Evolutionary conservation across 257 asterid genomes (phyloP).

Genomic region (Anisodus acutangulus): DNA sequence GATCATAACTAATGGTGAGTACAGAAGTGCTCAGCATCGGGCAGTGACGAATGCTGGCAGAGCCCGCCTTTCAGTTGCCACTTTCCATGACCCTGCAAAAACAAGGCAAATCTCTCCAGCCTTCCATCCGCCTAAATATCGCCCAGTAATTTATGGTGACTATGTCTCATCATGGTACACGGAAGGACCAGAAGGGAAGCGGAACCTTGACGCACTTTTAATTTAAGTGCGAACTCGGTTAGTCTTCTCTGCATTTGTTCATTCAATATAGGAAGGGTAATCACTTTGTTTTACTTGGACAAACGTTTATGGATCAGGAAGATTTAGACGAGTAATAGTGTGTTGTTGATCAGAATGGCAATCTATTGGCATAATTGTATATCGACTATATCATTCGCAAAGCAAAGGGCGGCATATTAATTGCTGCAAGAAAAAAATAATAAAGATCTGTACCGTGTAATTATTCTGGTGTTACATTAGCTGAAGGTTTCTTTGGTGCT

Average conservation of each 20-base stretch:
- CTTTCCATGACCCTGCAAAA: conserved; percentile 91
- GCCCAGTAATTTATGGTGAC: conserved; percentile 68
- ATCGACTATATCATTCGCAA: no score
- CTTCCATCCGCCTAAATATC: conserved; percentile 62
- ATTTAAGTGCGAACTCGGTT: conserved; percentile 29
- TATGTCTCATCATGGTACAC: conserved; percentile 86
- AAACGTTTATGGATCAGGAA: background rate
- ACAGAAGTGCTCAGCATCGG: conserved; percentile 75
- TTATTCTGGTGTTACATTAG: background rate
- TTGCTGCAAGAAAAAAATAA: background rate
- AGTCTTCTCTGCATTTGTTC: background rate
- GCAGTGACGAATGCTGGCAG: conserved; percentile 71
- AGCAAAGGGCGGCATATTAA: background rate
- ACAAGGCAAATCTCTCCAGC: conserved; percentile 59
- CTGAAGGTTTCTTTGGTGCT: background rate
- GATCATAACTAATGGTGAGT: conserved; percentile 82
- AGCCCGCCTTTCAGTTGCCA: conserved; percentile 80
- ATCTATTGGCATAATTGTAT: background rate
- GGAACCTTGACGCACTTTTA: conserved; percentile 78
- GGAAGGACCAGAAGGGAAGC: conserved; percentile 86
- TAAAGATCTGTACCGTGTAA: background rate
- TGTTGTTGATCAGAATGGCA: background rate
- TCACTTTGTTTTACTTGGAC: background rate
- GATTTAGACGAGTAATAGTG: background rate
- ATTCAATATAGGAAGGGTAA: background rate